Percentiles rank a stretch among this genome's conserved stretches.
Conservation (phyloP, 2,329 filamentous ascomycete species). For the Stylonectria norvegica region DNA sequence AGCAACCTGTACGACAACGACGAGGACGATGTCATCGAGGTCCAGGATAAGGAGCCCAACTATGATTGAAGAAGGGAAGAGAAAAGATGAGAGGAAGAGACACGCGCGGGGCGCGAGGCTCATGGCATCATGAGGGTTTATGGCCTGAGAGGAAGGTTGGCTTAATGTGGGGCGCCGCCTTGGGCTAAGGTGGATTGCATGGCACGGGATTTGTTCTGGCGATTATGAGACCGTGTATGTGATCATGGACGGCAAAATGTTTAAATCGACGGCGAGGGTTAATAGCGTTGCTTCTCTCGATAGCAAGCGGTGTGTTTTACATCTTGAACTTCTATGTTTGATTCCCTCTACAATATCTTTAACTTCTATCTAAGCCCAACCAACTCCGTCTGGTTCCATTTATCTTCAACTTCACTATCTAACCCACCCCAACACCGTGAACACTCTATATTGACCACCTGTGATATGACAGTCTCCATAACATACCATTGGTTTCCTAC, state of each 20-base stretch:
- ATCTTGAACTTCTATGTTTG: too few species aligned
- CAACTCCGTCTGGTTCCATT: constrained; percentile 4
- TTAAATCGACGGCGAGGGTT: background rate
- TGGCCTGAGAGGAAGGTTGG: too few species aligned
- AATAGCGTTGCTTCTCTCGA: background rate
- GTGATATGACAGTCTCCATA: too few species aligned
- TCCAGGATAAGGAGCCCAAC: constrained; percentile 22
- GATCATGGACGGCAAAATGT: background rate
- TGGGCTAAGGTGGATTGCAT: too few species aligned
- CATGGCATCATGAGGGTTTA: too few species aligned
- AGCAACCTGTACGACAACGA: constrained; percentile 26
- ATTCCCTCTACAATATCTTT: background rate
- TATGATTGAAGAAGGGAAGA: constrained; percentile 18
- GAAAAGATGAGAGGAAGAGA: constrained; percentile 9
- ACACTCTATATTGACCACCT: too few species aligned
- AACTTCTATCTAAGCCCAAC: background rate
- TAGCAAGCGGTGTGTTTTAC: constrained; percentile 5
- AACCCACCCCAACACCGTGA: too few species aligned
- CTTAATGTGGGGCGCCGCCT: too few species aligned
- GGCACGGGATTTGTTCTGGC: too few species aligned
- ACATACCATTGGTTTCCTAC: too few species aligned
- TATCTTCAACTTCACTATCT: constrained; percentile 7
- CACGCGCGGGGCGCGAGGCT: too few species aligned
- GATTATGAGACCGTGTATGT: too few species aligned
- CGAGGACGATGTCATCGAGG: constrained; percentile 27